Evolutionary conservation across 768 basidiomycete genomes (phyloP), one percentile per base, ranked within the genome.

Genomic region (Naganishia antarctica): DNA sequence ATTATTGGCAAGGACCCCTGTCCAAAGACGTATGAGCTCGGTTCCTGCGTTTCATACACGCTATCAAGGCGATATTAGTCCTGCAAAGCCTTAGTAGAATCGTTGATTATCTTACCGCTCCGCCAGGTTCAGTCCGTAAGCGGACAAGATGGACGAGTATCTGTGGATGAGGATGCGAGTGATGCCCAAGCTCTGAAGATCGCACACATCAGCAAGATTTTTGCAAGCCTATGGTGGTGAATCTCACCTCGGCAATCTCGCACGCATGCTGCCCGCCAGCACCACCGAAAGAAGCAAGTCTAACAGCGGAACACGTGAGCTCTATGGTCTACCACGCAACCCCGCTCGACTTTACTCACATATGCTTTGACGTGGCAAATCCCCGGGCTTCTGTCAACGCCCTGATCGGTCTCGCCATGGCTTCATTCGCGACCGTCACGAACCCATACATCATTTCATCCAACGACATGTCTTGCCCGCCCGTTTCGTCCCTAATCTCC

Each of bases 351-450:
- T 60, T 32, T 57, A 67, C 80, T 51, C 70, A 84, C 83, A 83
- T 79, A 71, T 96, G 92, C 69, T 85, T 86, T 0, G 84, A 82
- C 0, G 88, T 88, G 2, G 89, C 87, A 76, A 90, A 84, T 26
- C 92, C 92, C 46, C 89, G 81, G 1, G 91, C 90, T 76, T 96
- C 92, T 0, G 92, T 96, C 68, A 94, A 76, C 1, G 93, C 86
- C 2, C 93, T 85, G 63, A 97, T 94, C 8, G 93, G 93, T 49
- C 93, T 81, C 68, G 87, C 88, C 92, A 97, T 97, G 0, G 90
- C 91, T 80, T 97, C 93, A 70, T 97, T 97, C n/a, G 93, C 92
- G n/a, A 96, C 91, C 72, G 91, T 91, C 79, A 97, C 88, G 78
- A 93, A 96, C 3, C 65, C 91, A 68, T 89, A 91, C 15, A 90